Percentiles rank a stretch among this genome's conserved stretches.
phyloP scores from a whole-genome alignment of 2,329 filamentous ascomycete genomes.

The Cladophialophora bantiana region DNA sequence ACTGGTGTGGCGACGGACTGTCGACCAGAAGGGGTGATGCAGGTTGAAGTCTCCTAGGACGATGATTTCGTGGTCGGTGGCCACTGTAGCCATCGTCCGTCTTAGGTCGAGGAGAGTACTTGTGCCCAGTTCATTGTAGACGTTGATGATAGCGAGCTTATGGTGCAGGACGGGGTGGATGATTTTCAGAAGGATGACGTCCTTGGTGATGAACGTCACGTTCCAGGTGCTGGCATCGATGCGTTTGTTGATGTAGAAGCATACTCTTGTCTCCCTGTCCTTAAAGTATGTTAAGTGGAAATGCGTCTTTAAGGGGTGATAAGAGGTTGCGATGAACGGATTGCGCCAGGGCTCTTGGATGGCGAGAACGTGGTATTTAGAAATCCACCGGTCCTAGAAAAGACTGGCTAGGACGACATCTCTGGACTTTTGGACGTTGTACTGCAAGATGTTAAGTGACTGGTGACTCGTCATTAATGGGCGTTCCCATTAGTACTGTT shows the following conservation, averaged over 20 bases:
- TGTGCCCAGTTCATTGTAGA: constrained; percentile 30
- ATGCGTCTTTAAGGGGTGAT: no score
- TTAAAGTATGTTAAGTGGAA: no score
- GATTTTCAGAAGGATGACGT: constrained; percentile 29
- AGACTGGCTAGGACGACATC: no score
- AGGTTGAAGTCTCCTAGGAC: constrained; percentile 39
- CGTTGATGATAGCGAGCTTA: constrained; percentile 8
- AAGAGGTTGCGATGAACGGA: no score
- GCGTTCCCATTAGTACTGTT: no score
- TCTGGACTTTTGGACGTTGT: no score
- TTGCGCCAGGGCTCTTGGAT: no score
- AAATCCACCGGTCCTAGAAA: no score
- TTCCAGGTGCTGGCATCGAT: constrained; percentile 38
- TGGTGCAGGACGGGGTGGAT: constrained; percentile 2
- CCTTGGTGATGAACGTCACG: constrained; percentile 29
- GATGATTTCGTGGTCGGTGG: constrained; percentile 29
- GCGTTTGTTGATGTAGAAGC: constrained; percentile 36
- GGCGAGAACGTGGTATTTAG: no score
- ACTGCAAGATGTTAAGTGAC: no score
- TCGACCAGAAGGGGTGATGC: constrained; percentile 35
- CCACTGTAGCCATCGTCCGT: constrained; percentile 16
- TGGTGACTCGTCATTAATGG: no score
- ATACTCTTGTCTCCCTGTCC: constrained; percentile 22
- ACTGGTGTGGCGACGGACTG: constrained; percentile 32
- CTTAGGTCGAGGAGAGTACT: constrained; percentile 7